Evolutionary conservation across 345 rosid genomes (phyloP).

Genomic region (Pistacia atlantica): DNA sequence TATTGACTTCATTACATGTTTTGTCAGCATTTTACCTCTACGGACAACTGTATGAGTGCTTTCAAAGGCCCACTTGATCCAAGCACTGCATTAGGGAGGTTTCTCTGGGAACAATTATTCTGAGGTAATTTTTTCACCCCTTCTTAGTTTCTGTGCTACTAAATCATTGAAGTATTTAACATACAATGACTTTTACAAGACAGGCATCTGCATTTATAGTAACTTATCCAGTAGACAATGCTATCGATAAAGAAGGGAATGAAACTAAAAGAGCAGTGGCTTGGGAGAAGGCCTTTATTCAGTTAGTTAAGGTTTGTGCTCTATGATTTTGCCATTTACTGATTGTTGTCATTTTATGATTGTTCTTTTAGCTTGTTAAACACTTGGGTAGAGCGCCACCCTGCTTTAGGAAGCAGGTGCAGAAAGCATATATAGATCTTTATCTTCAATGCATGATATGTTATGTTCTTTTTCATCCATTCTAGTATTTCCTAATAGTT

Average conservation of each 20-base stretch:
- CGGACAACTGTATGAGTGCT: constrained; percentile 89
- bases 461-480: background rate
- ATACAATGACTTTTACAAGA: constrained; percentile 29
- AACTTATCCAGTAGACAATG: constrained; percentile 95
- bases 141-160: constrained; percentile 15
- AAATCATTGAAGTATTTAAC: constrained; percentile 19
- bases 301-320: constrained; percentile 71
- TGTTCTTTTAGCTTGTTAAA: constrained; percentile 11
- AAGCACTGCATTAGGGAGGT: constrained; percentile 93
- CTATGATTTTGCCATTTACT: constrained; percentile 5
- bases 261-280: constrained; percentile 73
- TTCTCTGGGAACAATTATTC: constrained; percentile 80
- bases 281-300: constrained; percentile 98
- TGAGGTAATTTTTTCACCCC: constrained; percentile 56
- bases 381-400: background rate
- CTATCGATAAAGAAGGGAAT: constrained; percentile 60
- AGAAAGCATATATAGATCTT: background rate
- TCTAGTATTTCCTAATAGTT: background rate
- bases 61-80: constrained; percentile 98
- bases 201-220: constrained; percentile 96
- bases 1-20: constrained; percentile 21
- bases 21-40: constrained; percentile 85
- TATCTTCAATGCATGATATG: constrained; percentile 1
- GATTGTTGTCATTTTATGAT: constrained; percentile 11
- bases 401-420: constrained; percentile 3